Percentiles rank a stretch among this genome's conserved stretches.
These are phyloP conservation scores for Fusarium phyllophilum DNA, from an alignment of 2,329 filamentous ascomycete genomes.

Conservation along the genomic window DNA sequence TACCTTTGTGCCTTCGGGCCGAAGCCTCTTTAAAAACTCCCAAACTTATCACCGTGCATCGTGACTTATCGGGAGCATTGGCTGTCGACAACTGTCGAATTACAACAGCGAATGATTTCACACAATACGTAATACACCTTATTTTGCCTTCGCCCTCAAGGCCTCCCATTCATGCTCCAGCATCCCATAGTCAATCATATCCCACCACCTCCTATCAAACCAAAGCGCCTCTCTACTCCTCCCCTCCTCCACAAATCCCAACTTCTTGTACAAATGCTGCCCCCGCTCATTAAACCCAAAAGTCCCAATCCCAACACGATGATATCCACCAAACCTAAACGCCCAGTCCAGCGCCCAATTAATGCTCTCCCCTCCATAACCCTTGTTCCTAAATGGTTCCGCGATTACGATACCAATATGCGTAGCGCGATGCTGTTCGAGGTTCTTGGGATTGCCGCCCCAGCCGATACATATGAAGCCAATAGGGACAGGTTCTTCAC, in stretches of 20 bases:
- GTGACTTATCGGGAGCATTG: not conserved
- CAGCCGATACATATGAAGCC: conserved; percentile 19
- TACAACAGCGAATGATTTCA: not conserved
- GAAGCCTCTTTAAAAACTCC: too few relatives aligned
- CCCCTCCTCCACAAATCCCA: conserved; percentile 59
- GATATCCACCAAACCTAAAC: conserved; percentile 56
- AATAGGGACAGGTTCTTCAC: not conserved
- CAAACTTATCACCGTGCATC: too few relatives aligned
- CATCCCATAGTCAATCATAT: conserved; percentile 50
- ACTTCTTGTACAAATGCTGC: conserved; percentile 53
- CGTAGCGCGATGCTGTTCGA: not conserved
- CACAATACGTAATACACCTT: not conserved
- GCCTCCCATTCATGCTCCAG: conserved; percentile 52
- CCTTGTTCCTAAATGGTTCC: conserved; percentile 48
- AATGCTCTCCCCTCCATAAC: conserved; percentile 60
- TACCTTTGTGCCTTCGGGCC: too few relatives aligned
- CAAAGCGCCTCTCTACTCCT: conserved; percentile 54
- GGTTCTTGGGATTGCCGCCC: not conserved
- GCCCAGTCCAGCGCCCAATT: conserved; percentile 59
- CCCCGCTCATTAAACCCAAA: conserved; percentile 57
- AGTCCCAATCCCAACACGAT: conserved; percentile 54
- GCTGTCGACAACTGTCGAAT: not conserved
- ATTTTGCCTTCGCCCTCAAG: not conserved
- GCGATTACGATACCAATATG: conserved; percentile 52
- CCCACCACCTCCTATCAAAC: conserved; percentile 55